Conservation (phyloP, 1,284 basidiomycete species). For the Paramarasmius palmivorus region DNA sequence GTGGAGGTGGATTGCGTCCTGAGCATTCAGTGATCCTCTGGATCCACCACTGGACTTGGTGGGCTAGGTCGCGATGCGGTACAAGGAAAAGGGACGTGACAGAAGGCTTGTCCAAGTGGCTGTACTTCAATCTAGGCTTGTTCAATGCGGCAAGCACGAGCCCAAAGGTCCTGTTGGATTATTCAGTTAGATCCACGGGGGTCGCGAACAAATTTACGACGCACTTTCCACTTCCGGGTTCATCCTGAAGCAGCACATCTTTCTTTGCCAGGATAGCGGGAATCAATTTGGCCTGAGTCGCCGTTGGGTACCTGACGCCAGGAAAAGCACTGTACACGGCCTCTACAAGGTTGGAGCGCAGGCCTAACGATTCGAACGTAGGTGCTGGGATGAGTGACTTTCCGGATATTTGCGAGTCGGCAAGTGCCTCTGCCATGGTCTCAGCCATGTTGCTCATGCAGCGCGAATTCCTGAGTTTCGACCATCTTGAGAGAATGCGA, state of each 20-base stretch:
- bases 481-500: constrained; percentile 10
- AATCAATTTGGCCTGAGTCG: constrained; percentile 60
- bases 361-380: constrained; percentile 51
- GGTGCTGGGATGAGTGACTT: constrained; percentile 6
- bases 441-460: constrained; percentile 22
- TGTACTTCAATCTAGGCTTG: constrained; percentile 40
- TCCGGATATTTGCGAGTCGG: constrained; percentile 3
- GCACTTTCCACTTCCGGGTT: constrained; percentile 78
- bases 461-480: constrained; percentile 18
- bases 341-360: constrained; percentile 46
- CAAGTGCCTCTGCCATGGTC: constrained; percentile 16
- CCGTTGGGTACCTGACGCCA: constrained; percentile 55
- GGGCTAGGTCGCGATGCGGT: constrained; percentile 73
- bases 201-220: constrained; percentile 28
- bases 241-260: constrained; percentile 67
- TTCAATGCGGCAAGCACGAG: constrained; percentile 63
- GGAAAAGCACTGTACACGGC: constrained; percentile 64
- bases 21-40: constrained; percentile 44
- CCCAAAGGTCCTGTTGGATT: constrained; percentile 63
- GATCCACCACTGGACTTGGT: constrained; percentile 71
- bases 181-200: constrained; percentile 3
- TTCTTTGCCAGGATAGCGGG: constrained; percentile 55
- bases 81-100: constrained; percentile 64
- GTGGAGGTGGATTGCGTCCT: constrained; percentile 25
- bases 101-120: constrained; percentile 9